Evolutionary conservation across 495 filamentous ascomycete genomes (phyloP).

Genomic region (Aspergillus steynii): DNA sequence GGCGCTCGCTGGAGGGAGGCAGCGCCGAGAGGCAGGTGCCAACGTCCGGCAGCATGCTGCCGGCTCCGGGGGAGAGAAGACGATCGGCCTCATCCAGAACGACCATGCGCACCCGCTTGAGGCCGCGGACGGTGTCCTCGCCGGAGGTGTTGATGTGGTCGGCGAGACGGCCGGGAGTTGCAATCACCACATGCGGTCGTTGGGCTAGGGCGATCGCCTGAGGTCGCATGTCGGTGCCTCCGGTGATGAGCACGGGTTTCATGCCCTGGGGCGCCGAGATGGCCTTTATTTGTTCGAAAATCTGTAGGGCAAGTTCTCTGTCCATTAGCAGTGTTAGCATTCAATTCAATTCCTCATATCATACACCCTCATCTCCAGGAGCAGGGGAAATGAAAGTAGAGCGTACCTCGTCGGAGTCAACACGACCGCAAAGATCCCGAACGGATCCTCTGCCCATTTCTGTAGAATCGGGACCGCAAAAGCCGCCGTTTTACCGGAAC

Average conservation of each 20-base stretch:
- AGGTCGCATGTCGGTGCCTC: slow-evolving; percentile 86
- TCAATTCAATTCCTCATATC: not conserved
- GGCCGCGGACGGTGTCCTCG: slow-evolving; percentile 79
- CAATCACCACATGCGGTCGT: slow-evolving; percentile 88
- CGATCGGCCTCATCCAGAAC: slow-evolving; percentile 97
- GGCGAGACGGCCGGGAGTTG: slow-evolving; percentile 89
- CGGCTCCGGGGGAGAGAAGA: slow-evolving; percentile 70
- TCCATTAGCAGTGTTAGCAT: slow-evolving; percentile 1
- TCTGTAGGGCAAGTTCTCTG: slow-evolving; percentile 91
- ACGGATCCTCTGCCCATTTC: slow-evolving; percentile 88
- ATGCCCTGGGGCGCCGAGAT: slow-evolving; percentile 83
- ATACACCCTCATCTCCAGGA: not conserved
- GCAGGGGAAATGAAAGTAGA: not conserved
- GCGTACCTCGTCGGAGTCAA: slow-evolving; percentile 82
- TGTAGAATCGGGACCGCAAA: slow-evolving; percentile 94
- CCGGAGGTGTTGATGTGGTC: slow-evolving; percentile 92
- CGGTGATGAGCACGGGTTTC: slow-evolving; percentile 83
- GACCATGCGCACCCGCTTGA: slow-evolving; percentile 76
- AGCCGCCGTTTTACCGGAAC: slow-evolving; percentile 98
- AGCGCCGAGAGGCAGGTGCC: slow-evolving; percentile 81
- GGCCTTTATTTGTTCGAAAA: slow-evolving; percentile 91
- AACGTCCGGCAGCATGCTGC: slow-evolving; percentile 91
- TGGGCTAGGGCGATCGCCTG: slow-evolving; percentile 81
- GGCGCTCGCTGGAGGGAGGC: slow-evolving; percentile 69
- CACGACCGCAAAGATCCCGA: slow-evolving; percentile 85